Conservation (phyloP, 2,329 filamentous ascomycete species). For the Colletotrichum sp. region DNA sequence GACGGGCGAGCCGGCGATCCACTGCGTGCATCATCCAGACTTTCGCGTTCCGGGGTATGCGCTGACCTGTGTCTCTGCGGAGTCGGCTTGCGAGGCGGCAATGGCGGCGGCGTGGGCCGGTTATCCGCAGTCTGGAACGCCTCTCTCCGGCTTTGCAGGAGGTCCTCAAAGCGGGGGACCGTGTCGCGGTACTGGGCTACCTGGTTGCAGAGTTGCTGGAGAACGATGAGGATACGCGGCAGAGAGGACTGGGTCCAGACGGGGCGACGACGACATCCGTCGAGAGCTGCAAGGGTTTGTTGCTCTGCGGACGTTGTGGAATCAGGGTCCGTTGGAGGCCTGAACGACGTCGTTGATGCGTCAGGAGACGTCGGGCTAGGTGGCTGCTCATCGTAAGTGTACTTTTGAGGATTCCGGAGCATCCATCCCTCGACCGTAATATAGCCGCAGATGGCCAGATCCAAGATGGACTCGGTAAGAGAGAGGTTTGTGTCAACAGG, state of each 20-base stretch:
- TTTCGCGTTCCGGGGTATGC: slow-evolving; percentile 45
- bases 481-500: slow-evolving; percentile 90
- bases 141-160: slow-evolving; percentile 69
- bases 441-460: slow-evolving; percentile 83
- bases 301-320: slow-evolving; percentile 44
- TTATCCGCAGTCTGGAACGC: slow-evolving; percentile 67
- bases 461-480: slow-evolving; percentile 82
- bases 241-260: slow-evolving; percentile 55
- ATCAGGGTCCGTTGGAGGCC: slow-evolving; percentile 41
- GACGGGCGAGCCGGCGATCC: slow-evolving; percentile 59
- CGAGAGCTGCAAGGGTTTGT: slow-evolving; percentile 51
- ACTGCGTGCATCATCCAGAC: slow-evolving; percentile 48
- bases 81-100: slow-evolving; percentile 26
- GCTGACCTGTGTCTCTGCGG: slow-evolving; percentile 28
- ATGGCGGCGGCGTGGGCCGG: slow-evolving; percentile 31
- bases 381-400: slow-evolving; percentile 57
- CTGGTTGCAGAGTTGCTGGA: slow-evolving; percentile 67
- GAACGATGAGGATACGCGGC: slow-evolving; percentile 59
- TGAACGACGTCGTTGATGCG: slow-evolving; percentile 40
- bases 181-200: slow-evolving; percentile 65
- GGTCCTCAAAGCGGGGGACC: slow-evolving; percentile 75
- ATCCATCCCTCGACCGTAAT: slow-evolving; percentile 92
- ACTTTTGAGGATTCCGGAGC: slow-evolving; percentile 72
- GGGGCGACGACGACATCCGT: slow-evolving; percentile 58
- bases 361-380: slow-evolving; percentile 29